Percentiles rank a stretch among this genome's conserved stretches.
Conservation (phyloP, 148 eudicot genomes). For the Rhododendron griersonianum region DNA sequence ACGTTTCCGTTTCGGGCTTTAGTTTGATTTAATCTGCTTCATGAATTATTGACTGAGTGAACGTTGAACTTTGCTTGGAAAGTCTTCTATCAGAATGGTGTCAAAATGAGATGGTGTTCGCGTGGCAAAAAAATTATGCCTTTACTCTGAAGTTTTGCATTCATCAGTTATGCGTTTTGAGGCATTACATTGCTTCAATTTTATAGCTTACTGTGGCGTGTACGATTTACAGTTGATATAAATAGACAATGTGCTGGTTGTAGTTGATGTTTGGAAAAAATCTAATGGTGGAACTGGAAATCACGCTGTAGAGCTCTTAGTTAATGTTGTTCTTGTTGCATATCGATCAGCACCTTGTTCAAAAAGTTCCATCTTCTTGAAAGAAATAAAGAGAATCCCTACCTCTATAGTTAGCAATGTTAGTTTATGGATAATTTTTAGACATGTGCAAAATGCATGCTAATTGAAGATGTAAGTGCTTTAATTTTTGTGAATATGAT, state of each 20-base stretch:
- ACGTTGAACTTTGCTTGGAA: background rate
- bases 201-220: background rate
- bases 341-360: background rate
- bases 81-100: background rate
- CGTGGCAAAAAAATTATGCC: background rate
- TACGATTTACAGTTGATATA: background rate
- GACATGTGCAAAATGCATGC: background rate
- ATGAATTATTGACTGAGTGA: background rate
- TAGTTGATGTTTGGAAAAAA: background rate
- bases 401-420: background rate
- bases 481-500: background rate
- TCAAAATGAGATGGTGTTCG: background rate
- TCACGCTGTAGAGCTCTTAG: background rate
- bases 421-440: background rate
- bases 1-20: background rate
- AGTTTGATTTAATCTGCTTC: background rate
- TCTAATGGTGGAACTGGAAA: background rate
- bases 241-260: background rate
- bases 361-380: background rate
- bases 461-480: background rate
- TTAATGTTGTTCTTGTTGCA: constrained; percentile 5
- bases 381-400: background rate
- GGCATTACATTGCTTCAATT: background rate
- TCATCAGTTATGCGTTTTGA: background rate
- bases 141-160: background rate